Evolutionary conservation across 2,329 filamentous ascomycete genomes (phyloP), one percentile per base, ranked within the genome.

Genomic region (Aspergillus sojae): DNA sequence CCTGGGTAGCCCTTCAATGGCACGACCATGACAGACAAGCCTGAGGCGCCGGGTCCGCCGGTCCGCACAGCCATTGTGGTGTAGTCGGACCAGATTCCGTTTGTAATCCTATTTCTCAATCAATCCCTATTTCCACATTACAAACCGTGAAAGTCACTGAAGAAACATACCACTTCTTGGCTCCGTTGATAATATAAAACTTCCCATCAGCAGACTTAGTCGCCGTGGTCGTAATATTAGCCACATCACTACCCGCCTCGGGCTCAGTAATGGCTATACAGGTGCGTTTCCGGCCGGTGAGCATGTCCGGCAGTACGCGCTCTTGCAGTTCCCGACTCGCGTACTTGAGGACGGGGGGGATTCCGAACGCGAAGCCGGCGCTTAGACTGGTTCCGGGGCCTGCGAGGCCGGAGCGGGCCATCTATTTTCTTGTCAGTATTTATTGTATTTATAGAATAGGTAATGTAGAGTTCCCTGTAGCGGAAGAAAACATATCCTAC

Each of bases 191-290:
- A 54, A 93, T 83, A 72, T 90, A 93, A 70, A 86, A 79, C 73
- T 87, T 88, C 12, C 90, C 89, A 71, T 90, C 87, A 0, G 80
- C 72, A 7, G 82, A 85, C 74, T 88, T 89, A 4, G 76, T 80
- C 2, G 90, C 91, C 0, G 87, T 90, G 0, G 90, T 92, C 4
- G 84, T 83, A 67, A 93, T 90, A 70, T 89, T 90, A 7, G 89
- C 89, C 1, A 93, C 91, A 72, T 93, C 91, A 58, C 85, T 88
- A 0, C 91, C 91, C 0, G 90, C 90, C 58, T 87, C 87, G 0
- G 91, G 91, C 73, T 94, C 91, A 0, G 91, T 94, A 70, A 94
- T 92, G 11, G 91, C 91, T 68, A 94, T 92, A 71, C 91, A 93
- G 16, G 83, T 83, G 48, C 90, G 82, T 77, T 88, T 91, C 72